Percentiles rank a stretch among this genome's conserved stretches.
Conservation (phyloP, 352 stramenopile species). For the Phytophthora sp. region DNA sequence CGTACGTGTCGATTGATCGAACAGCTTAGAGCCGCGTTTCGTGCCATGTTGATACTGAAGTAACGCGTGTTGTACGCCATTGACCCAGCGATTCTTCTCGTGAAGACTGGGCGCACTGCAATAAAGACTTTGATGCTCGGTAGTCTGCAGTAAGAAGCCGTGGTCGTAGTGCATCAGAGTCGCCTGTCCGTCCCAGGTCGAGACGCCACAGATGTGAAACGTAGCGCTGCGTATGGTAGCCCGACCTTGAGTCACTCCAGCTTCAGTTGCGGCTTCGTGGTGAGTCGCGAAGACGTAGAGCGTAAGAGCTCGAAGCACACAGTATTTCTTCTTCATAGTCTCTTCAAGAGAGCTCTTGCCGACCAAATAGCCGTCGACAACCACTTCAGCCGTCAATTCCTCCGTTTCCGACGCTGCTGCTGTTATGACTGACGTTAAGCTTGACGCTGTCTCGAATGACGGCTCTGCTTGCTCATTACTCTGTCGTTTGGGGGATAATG, state of each 20-base stretch:
- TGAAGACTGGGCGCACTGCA: conserved; percentile 67
- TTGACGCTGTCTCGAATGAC: neutral
- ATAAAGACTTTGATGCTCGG: conserved; percentile 56
- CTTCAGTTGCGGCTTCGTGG: conserved; percentile 30
- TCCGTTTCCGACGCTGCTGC: neutral
- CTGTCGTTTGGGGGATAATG: conserved; percentile 28
- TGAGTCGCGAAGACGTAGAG: conserved; percentile 54
- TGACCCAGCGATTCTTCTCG: conserved; percentile 73
- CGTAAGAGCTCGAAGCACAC: conserved; percentile 49
- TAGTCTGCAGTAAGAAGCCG: conserved; percentile 71
- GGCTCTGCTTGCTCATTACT: conserved; percentile 2
- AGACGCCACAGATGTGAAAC: conserved; percentile 49
- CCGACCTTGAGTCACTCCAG: too few species aligned
- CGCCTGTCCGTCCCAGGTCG: conserved; percentile 69
- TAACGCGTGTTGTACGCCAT: conserved; percentile 61
- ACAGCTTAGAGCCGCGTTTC: conserved; percentile 25
- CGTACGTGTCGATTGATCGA: conserved; percentile 36
- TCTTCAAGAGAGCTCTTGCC: conserved; percentile 46
- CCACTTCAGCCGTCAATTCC: conserved; percentile 16
- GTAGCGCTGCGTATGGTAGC: conserved; percentile 10
- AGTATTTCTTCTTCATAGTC: conserved; percentile 72
- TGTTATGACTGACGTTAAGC: too few species aligned
- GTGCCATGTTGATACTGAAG: conserved; percentile 28
- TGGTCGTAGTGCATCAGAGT: conserved; percentile 74
- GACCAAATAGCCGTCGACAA: conserved; percentile 67